These are phyloP conservation scores for Rhodocollybia butyracea DNA, from an alignment of 768 basidiomycete species.

Conservation along the genomic window DNA sequence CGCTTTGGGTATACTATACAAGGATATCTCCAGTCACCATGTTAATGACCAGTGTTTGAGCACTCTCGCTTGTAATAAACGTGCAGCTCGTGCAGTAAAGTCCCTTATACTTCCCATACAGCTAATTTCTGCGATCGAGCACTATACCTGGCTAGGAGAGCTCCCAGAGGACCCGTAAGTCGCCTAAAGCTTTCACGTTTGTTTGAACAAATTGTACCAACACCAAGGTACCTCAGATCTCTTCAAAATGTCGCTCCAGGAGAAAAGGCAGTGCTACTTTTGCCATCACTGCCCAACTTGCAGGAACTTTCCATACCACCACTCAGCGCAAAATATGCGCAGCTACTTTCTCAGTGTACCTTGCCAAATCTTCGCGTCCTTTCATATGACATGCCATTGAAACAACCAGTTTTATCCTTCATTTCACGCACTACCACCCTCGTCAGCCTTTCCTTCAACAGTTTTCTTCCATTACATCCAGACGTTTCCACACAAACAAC, in stretches of 20 bases:
- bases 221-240: not conserved
- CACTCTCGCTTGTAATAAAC: not conserved
- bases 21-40: not conserved
- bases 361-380: not conserved
- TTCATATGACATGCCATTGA: conserved; percentile 1
- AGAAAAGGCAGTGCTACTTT: not conserved
- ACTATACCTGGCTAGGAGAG: not conserved
- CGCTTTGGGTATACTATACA: not conserved
- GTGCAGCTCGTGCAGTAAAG: not conserved
- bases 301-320: conserved; percentile 1
- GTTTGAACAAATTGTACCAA: not conserved
- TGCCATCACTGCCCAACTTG: not conserved
- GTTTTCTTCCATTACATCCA: not conserved
- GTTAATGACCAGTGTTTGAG: not conserved
- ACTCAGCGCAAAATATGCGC: not conserved
- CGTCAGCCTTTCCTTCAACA: not conserved
- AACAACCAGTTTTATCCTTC: not conserved
- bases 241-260: not conserved
- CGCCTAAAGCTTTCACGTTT: not conserved
- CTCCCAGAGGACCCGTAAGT: not conserved
- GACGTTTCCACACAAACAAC: not conserved
- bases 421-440: not conserved
- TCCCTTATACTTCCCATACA: not conserved
- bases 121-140: not conserved
- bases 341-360: not conserved